Evolutionary conservation across 1,284 basidiomycete species (phyloP), one percentile per base, ranked within the genome.

Genomic region (Malassezia nana): DNA sequence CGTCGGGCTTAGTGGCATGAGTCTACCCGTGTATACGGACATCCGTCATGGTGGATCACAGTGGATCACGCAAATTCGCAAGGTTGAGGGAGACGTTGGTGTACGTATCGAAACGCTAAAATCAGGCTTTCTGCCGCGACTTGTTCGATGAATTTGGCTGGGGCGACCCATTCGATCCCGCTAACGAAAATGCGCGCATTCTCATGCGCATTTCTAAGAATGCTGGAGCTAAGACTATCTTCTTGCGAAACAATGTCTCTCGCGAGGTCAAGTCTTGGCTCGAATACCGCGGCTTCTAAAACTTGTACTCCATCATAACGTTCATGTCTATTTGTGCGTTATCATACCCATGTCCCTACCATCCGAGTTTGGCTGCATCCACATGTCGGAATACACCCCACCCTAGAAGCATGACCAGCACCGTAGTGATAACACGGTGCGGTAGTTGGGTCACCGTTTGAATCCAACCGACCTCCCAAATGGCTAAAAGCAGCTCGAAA

Each of bases 21-120:
- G 42, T 4, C 51, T 64, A n/a, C 65, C 65, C 22, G 65, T 67
- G 22, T 67, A 67, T 51, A 57, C 62, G 10, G 62, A 65, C 32
- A 26, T 60, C 2, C 61, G 64, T 25, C 57, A 62, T 39, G 62
- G 62, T 24, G 62, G 64, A 15, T 60, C 53, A 0, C 54, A 59
- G 16, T 58, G 40, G 38, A 52, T 64, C 24, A 67, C 65, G 18
- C 59, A 61, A 30, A 24, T 67, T 1, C 62, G 65, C 22, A 64
- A 64, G 46, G 58, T 67, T 20, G 60, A 65, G 25, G 65, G 65
- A 13, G 57, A 57, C 22, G 33, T 60, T 6, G 8, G 51, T 5
- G 65, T 56, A 43, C 16, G 53, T 55, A 13, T 9, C 13, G 15
- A 15, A 24, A 25, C 8, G 8, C 30, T 26, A 28, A 35, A 16